Evolutionary conservation across 163 green algal species (phyloP).

Genomic region (Chlamydomonas reinhardtii): DNA sequence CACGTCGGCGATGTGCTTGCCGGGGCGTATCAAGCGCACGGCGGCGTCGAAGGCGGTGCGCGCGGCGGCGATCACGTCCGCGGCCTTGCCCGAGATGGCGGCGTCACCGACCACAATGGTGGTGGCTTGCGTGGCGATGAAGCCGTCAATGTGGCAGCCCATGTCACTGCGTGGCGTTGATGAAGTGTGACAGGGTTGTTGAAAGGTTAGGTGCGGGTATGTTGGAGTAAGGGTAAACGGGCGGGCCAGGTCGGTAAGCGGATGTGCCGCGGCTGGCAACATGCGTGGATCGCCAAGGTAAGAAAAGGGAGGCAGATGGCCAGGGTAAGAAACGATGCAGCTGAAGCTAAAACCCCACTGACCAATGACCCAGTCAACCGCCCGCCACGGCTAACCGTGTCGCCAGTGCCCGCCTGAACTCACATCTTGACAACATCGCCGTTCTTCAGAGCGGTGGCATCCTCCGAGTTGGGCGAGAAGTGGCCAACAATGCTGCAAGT

Average conservation of each 20-base stretch:
- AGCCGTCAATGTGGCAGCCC: slow-evolving; percentile 97
- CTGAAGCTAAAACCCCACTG: too few relatives aligned
- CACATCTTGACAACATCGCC: slow-evolving; percentile 97
- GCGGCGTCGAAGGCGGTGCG: slow-evolving; percentile 90
- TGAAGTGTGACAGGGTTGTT: neutral
- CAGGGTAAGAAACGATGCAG: too few relatives aligned
- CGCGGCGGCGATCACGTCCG: slow-evolving; percentile 91
- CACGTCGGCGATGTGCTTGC: slow-evolving; percentile 89
- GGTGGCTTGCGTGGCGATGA: slow-evolving; percentile 90
- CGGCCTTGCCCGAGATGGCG: slow-evolving; percentile 81
- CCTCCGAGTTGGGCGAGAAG: slow-evolving; percentile 86
- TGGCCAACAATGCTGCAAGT: slow-evolving; percentile 90
- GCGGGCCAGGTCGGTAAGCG: too few relatives aligned
- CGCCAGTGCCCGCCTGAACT: neutral
- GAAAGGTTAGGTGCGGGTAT: neutral
- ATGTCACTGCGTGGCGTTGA: slow-evolving; percentile 86
- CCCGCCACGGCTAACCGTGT: too few relatives aligned
- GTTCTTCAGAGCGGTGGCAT: slow-evolving; percentile 79
- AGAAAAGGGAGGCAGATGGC: too few relatives aligned
- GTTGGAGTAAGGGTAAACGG: too few relatives aligned
- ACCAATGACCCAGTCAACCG: too few relatives aligned
- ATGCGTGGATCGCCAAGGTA: too few relatives aligned
- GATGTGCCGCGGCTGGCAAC: too few relatives aligned
- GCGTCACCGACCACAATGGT: slow-evolving; percentile 83
- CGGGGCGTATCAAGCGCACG: slow-evolving; percentile 91